phyloP scores from a whole-genome alignment of 345 rosid genomes.

The Eucalyptus tenuipes region DNA sequence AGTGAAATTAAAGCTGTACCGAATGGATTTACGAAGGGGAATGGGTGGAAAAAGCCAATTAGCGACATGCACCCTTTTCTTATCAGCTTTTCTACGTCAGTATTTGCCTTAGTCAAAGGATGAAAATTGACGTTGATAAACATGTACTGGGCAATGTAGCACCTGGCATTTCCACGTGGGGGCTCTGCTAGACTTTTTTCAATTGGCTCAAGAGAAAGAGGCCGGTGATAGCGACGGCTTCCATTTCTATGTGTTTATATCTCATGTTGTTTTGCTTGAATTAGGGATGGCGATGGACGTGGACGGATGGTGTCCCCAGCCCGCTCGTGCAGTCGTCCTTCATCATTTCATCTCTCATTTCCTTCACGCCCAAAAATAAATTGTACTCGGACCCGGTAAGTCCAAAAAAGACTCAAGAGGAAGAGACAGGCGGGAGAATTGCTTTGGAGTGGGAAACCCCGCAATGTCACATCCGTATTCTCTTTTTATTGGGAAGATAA shows the following conservation, averaged over 20 bases:
- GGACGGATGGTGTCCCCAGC: neutral
- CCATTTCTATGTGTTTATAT: neutral
- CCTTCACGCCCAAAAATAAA: neutral
- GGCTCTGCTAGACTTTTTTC: neutral
- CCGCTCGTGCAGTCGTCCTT: neutral
- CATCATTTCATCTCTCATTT: neutral
- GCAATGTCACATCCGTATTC: accelerated
- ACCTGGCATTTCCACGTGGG: neutral
- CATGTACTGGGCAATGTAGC: neutral
- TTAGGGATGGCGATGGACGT: neutral
- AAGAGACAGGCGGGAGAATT: no score
- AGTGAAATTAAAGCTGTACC: neutral
- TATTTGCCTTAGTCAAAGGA: neutral
- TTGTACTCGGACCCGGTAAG: no score
- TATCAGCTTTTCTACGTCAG: neutral
- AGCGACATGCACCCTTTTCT: neutral
- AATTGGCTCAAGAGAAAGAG: neutral
- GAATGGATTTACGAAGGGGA: neutral
- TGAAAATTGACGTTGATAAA: neutral
- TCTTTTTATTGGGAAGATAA: accelerated
- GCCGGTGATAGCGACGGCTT: neutral
- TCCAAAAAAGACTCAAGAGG: no score
- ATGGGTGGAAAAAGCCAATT: neutral
- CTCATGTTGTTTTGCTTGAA: neutral
- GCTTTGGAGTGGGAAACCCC: accelerated